These are phyloP conservation scores for Vaccinium macrocarpon DNA, from an alignment of 148 eudicot species.

Conservation along the genomic window DNA sequence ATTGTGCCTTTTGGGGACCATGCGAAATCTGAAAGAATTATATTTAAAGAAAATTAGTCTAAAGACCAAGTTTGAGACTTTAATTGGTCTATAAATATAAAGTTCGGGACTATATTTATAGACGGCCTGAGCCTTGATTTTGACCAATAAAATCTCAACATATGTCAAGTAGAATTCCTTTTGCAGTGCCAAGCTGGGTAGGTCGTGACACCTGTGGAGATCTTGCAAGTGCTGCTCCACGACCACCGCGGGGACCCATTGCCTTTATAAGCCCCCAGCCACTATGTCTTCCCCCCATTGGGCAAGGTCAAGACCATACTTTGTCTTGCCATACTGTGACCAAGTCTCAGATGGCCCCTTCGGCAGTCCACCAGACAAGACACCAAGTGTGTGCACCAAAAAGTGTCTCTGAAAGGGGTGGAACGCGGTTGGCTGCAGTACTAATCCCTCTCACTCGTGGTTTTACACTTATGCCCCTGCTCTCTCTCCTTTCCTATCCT, in stretches of 20 bases:
- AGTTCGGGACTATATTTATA: not conserved
- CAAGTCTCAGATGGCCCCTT: not conserved
- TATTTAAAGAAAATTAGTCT: no score
- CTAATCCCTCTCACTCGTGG: not conserved
- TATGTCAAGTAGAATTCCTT: not conserved
- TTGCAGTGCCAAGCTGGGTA: no score
- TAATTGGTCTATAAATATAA: no score
- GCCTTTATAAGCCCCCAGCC: not conserved
- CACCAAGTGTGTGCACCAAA: not conserved
- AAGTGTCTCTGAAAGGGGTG: no score
- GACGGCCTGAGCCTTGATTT: not conserved
- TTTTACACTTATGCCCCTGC: not conserved
- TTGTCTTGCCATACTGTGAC: not conserved
- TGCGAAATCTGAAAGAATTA: not conserved
- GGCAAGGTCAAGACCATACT: not conserved
- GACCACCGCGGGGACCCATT: not conserved
- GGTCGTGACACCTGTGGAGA: no score
- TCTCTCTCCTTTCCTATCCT: not conserved
- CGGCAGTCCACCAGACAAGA: not conserved
- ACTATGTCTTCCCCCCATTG: no score
- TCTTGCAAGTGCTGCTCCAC: not conserved
- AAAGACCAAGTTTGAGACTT: no score
- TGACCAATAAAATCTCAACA: not conserved
- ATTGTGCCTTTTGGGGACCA: not conserved
- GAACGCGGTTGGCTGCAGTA: not conserved